Percentiles rank a stretch among this genome's conserved stretches.
Evolutionary conservation across 495 filamentous ascomycete genomes (phyloP).

Genomic region (Venustampulla echinocandica): DNA sequence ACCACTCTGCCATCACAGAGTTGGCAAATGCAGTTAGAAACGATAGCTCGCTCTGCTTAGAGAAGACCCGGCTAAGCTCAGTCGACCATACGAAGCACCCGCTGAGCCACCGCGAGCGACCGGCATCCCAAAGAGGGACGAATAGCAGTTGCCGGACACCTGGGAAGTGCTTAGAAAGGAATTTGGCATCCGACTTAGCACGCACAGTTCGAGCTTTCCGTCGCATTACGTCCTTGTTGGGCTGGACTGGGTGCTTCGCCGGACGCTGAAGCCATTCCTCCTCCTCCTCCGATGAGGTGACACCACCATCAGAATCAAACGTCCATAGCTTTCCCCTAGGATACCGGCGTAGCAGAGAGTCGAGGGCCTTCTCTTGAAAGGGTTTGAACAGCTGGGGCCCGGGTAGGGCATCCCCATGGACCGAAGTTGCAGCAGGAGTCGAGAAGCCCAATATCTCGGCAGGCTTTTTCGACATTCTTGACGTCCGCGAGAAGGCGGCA

Average conservation of each 20-base stretch:
- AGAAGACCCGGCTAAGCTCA: constrained; percentile 35
- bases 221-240: constrained; percentile 1
- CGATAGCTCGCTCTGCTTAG: constrained; percentile 33
- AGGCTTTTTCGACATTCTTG: constrained; percentile 1
- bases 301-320: constrained; percentile 37
- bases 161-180: constrained; percentile 30
- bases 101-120: constrained; percentile 57
- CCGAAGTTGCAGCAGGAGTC: constrained; percentile 20
- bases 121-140: constrained; percentile 61
- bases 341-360: constrained; percentile 45
- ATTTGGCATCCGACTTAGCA: constrained; percentile 18
- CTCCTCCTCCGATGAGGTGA: constrained; percentile 20
- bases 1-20: constrained; percentile 51
- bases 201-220: constrained; percentile 8
- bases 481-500: constrained; percentile 7
- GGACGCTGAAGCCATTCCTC: constrained; percentile 12
- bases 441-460: constrained; percentile 30
- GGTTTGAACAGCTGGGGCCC: constrained; percentile 11
- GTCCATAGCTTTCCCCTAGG: constrained; percentile 52
- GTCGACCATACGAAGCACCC: constrained; percentile 58
- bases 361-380: constrained; percentile 15
- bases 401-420: constrained; percentile 19
- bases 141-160: constrained; percentile 46
- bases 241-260: not conserved
- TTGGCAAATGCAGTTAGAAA: constrained; percentile 48